These are phyloP conservation scores for Lepidium africanum DNA, from an alignment of 345 rosid genomes.

Conservation along the genomic window DNA sequence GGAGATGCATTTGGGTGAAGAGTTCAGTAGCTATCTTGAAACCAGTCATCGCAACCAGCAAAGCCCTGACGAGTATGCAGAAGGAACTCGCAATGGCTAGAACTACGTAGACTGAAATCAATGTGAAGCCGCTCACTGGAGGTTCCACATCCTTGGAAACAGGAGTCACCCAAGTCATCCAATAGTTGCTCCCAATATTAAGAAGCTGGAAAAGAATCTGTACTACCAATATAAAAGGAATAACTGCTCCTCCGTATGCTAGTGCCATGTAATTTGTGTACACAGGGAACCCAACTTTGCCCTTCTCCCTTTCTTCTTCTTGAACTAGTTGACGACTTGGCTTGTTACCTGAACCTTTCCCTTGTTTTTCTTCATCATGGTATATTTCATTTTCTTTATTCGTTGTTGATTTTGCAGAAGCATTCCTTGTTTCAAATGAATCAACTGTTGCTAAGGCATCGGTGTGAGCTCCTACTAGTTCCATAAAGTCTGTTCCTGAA, in stretches of 20 bases:
- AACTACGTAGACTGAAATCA: slow-evolving; percentile 45
- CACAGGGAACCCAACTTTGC: slow-evolving; percentile 60
- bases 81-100: slow-evolving; percentile 52
- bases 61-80: slow-evolving; percentile 40
- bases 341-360: slow-evolving; percentile 22
- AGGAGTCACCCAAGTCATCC: slow-evolving; percentile 80
- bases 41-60: slow-evolving; percentile 41
- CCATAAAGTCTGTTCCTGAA: slow-evolving; percentile 63
- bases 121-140: slow-evolving; percentile 28
- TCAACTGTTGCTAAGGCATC: slow-evolving; percentile 51
- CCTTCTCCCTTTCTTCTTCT: slow-evolving; percentile 90
- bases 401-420: slow-evolving; percentile 14
- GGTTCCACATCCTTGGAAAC: slow-evolving; percentile 45
- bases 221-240: slow-evolving; percentile 51
- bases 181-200: slow-evolving; percentile 64
- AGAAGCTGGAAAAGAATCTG: slow-evolving; percentile 51
- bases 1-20: slow-evolving; percentile 53
- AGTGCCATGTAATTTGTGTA: slow-evolving; percentile 61
- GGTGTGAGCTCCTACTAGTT: slow-evolving; percentile 69
- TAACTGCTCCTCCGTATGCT: slow-evolving; percentile 59
- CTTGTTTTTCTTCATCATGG: slow-evolving; percentile 34
- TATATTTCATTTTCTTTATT: slow-evolving; percentile 16
- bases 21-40: slow-evolving; percentile 56
- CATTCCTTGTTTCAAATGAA: slow-evolving; percentile 25
- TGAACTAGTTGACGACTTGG: slow-evolving; percentile 67